Evolutionary conservation across 495 filamentous ascomycete genomes (phyloP).

Genomic region (Xylaria palmicola): DNA sequence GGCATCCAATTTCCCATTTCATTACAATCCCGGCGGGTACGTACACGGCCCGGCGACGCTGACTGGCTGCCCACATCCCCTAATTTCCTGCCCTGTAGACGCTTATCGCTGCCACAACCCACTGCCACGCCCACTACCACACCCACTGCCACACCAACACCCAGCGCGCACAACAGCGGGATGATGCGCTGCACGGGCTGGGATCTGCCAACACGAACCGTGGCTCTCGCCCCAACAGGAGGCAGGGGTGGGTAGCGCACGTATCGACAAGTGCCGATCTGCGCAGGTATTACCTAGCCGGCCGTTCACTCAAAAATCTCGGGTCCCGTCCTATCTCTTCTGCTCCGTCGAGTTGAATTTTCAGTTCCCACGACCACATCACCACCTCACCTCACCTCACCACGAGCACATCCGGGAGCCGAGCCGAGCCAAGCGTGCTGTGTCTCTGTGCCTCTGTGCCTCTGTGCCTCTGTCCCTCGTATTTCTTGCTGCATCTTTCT

Average conservation of each 20-base stretch:
- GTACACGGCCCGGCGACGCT: background rate
- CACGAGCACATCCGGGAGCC: background rate
- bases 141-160: background rate
- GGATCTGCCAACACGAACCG: background rate
- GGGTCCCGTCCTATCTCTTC: background rate
- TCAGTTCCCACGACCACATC: background rate
- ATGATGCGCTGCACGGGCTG: conserved; percentile 2
- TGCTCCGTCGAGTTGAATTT: background rate
- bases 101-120: background rate
- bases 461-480: background rate
- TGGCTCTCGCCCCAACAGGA: too few relatives aligned
- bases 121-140: background rate
- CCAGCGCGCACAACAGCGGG: background rate
- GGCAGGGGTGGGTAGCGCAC: background rate
- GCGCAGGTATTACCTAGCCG: conserved; percentile 1
- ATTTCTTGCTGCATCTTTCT: conserved; percentile 1
- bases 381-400: background rate
- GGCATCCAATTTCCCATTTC: conserved; percentile 17
- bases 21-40: conserved; percentile 3
- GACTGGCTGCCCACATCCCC: conserved; percentile 7
- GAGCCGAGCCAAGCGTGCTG: too few relatives aligned
- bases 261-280: conserved; percentile 14
- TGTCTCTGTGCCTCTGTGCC: too few relatives aligned
- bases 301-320: conserved; percentile 3
- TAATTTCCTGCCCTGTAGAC: background rate